Evolutionary conservation across 176 grass and related monocot genomes (phyloP), one percentile per base, ranked within the genome.

Genomic region (Rhipidocladum racemiflorum): DNA sequence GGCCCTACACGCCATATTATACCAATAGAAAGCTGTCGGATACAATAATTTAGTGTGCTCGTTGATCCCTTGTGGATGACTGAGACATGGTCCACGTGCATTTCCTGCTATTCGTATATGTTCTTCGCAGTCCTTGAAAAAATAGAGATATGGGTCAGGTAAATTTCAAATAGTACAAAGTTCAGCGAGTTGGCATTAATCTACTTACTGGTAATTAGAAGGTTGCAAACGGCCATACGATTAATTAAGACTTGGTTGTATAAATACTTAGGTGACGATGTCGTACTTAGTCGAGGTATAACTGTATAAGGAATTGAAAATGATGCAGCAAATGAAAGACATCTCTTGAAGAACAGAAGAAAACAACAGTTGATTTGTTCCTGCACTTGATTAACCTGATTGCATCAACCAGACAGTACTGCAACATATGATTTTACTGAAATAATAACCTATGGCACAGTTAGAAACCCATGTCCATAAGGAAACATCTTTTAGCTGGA

Each of bases 401-500:
- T 66, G 75, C 24, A 75, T 50, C 61, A 28, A 62, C 30, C 30
- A 61, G 35, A 42, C 43, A 68, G 34, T 65, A n/a, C 39, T 30
- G 48, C 13, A 72, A 54, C 65, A 82, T 68, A 57, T 43, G 76
- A 65, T 73, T 85, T 85, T 72, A 87, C 76, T 68, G 43, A 68
- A 86, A 79, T 39, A 75, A 74, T 75, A 62, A 81, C 63, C 16
- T 81, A 86, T 39, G 84, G 75, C 12, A 77, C 76, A 43, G 73
- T 92, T 86, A 86, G 82, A 92, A 77, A 90, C 48, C 82, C 74
- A 88, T 81, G 67, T 86, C 74, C 66, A 17, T 51, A 88, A 90
- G 93, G 34, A 90, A 91, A 71, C 65, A 84, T 84, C 68, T 81
- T 80, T 90, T 74, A 88, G 65, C 81, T 90, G 82, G 77, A 78